Percentiles rank a stretch among this genome's conserved stretches.
These are phyloP conservation scores for Diaporthe vexans DNA, from an alignment of 2,329 filamentous ascomycete genomes.

Conservation along the genomic window DNA sequence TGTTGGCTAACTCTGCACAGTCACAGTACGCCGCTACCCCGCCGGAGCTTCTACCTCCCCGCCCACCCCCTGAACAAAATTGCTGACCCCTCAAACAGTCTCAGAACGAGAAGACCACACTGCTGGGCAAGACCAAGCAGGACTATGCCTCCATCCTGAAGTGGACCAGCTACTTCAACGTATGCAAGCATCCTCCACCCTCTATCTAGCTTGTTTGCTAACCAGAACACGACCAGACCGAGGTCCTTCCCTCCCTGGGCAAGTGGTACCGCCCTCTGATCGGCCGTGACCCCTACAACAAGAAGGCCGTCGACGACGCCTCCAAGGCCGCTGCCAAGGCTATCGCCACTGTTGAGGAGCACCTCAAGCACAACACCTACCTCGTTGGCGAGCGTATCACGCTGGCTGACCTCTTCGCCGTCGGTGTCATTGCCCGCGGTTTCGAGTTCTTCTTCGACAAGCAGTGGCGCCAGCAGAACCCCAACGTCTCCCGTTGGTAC, in stretches of 20 bases:
- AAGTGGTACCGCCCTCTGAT: conserved; percentile 89
- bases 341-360: conserved; percentile 82
- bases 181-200: neutral
- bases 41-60: conserved; percentile 1
- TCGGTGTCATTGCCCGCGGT: conserved; percentile 83
- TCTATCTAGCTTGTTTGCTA: conserved; percentile 4
- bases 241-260: conserved; percentile 81
- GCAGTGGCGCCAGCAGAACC: conserved; percentile 85
- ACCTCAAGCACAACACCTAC: conserved; percentile 94
- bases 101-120: conserved; percentile 99
- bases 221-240: conserved; percentile 55
- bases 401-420: conserved; percentile 91
- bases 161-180: conserved; percentile 98
- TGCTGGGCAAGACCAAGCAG: conserved; percentile 99
- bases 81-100: conserved; percentile 59
- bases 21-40: conserved; percentile 38
- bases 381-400: conserved; percentile 98
- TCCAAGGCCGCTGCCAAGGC: conserved; percentile 78
- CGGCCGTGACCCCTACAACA: conserved; percentile 91
- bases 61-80: conserved; percentile 42
- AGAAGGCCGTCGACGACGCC: conserved; percentile 91
- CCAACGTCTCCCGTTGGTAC: conserved; percentile 93
- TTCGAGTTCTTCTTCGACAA: conserved; percentile 97
- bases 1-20: conserved; percentile 50
- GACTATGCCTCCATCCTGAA: conserved; percentile 98